These are phyloP conservation scores for Avena sativa DNA, from an alignment of 176 grass and related monocot genomes.

Conservation along the genomic window DNA sequence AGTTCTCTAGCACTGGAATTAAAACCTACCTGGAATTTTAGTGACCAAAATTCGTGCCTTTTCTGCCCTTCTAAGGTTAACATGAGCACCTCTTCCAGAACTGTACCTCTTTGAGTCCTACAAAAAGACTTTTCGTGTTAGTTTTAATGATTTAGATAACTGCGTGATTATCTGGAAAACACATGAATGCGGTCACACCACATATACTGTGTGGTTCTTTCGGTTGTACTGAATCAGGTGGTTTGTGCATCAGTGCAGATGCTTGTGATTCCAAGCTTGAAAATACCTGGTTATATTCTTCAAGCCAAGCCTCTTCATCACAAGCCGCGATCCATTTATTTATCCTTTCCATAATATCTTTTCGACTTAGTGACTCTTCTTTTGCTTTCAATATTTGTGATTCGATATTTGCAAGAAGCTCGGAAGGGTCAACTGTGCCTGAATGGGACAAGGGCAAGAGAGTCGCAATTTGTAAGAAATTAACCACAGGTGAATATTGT, in stretches of 20 bases:
- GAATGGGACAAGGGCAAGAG: constrained; percentile 38
- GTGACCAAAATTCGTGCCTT: constrained; percentile 76
- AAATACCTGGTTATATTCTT: constrained; percentile 95
- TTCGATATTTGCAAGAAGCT: constrained; percentile 86
- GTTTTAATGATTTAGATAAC: constrained; percentile 26
- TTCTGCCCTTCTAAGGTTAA: constrained; percentile 93
- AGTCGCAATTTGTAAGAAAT: constrained; percentile 28
- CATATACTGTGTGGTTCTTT: background rate
- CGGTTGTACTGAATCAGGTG: constrained; percentile 14
- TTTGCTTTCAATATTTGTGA: constrained; percentile 81
- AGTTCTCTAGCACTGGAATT: background rate
- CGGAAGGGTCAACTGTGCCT: constrained; percentile 85
- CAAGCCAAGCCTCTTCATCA: constrained; percentile 93
- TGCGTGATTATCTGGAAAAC: constrained; percentile 1
- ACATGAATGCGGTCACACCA: background rate
- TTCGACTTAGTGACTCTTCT: constrained; percentile 84
- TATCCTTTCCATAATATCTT: constrained; percentile 96
- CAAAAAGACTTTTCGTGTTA: constrained; percentile 33
- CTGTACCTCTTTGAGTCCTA: constrained; percentile 92
- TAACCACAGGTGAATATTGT: constrained; percentile 7
- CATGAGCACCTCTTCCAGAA: constrained; percentile 89
- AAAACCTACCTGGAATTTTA: constrained; percentile 84
- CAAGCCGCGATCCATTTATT: constrained; percentile 93
- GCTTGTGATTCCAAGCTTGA: constrained; percentile 22
- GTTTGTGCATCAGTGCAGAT: background rate